phyloP scores from a whole-genome alignment of 371 early-diverging fungal genomes.

The Lichtheimia hyalospora region DNA sequence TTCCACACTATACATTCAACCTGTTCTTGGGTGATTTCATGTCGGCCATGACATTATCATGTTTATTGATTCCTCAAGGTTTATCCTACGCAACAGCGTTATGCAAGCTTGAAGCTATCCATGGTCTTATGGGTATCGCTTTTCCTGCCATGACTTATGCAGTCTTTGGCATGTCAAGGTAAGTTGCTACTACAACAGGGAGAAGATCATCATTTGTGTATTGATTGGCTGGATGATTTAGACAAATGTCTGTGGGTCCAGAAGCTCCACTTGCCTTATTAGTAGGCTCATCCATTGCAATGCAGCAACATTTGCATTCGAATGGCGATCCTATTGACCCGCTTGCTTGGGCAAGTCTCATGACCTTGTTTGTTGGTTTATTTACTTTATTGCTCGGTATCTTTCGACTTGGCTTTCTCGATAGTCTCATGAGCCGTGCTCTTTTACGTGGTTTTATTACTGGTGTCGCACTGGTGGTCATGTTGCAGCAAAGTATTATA shows the following conservation, averaged over 20 bases:
- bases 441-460: slow-evolving; percentile 90
- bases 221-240: slow-evolving; percentile 10
- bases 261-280: slow-evolving; percentile 23
- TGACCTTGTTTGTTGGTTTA: slow-evolving; percentile 80
- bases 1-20: slow-evolving; percentile 69
- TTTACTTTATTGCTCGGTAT: slow-evolving; percentile 86
- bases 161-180: slow-evolving; percentile 87
- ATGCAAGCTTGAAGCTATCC: slow-evolving; percentile 80
- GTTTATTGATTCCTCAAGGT: slow-evolving; percentile 85
- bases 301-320: slow-evolving; percentile 34
- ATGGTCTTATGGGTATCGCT: slow-evolving; percentile 85
- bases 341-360: slow-evolving; percentile 57
- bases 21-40: slow-evolving; percentile 65
- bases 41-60: slow-evolving; percentile 87
- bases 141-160: slow-evolving; percentile 84
- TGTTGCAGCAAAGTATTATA: slow-evolving; percentile 80
- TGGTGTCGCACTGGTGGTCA: slow-evolving; percentile 90
- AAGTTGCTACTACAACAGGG: not conserved
- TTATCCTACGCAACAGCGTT: slow-evolving; percentile 89
- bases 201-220: not conserved
- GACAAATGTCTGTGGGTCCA: slow-evolving; percentile 63
- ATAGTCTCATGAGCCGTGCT: slow-evolving; percentile 90
- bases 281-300: slow-evolving; percentile 27
- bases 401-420: slow-evolving; percentile 91
- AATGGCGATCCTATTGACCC: slow-evolving; percentile 20